These are phyloP conservation scores for Trypanosoma vivax DNA, from an alignment of 208 protist species.

Conservation along the genomic window DNA sequence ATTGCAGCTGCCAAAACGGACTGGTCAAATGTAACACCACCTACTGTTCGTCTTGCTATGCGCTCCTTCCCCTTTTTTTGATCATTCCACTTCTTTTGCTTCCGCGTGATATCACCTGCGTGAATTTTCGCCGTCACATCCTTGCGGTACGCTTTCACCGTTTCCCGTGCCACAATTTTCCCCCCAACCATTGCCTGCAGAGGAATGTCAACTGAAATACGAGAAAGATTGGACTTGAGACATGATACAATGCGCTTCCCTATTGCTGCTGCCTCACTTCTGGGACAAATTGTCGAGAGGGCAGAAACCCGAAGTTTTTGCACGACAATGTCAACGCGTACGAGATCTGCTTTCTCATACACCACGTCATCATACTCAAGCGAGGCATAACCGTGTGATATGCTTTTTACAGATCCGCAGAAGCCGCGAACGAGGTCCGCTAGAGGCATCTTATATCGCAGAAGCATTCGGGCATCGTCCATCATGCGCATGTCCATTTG, in stretches of 20 bases:
- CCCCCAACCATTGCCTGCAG: conserved; percentile 86
- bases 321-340: conserved; percentile 91
- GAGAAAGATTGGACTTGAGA: conserved; percentile 85
- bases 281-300: conserved; percentile 84
- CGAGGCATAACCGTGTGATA: conserved; percentile 90
- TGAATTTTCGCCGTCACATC: conserved; percentile 94
- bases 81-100: conserved; percentile 95
- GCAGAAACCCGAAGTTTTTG: conserved; percentile 91
- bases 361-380: conserved; percentile 93
- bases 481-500: conserved; percentile 67
- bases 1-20: conserved; percentile 88
- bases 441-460: conserved; percentile 90
- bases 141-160: conserved; percentile 89
- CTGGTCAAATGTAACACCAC: conserved; percentile 90
- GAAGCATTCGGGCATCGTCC: conserved; percentile 60
- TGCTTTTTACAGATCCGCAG: conserved; percentile 90
- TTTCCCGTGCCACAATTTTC: conserved; percentile 92
- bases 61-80: conserved; percentile 97
- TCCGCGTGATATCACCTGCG: conserved; percentile 94
- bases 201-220: conserved; percentile 87
- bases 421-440: conserved; percentile 94
- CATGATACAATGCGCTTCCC: conserved; percentile 69
- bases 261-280: conserved; percentile 41
- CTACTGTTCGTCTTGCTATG: conserved; percentile 90
- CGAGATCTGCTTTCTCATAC: conserved; percentile 85